Base-by-base conservation (phyloP, 805 yeast species). In the Metschnikowia koreensis region DNA sequence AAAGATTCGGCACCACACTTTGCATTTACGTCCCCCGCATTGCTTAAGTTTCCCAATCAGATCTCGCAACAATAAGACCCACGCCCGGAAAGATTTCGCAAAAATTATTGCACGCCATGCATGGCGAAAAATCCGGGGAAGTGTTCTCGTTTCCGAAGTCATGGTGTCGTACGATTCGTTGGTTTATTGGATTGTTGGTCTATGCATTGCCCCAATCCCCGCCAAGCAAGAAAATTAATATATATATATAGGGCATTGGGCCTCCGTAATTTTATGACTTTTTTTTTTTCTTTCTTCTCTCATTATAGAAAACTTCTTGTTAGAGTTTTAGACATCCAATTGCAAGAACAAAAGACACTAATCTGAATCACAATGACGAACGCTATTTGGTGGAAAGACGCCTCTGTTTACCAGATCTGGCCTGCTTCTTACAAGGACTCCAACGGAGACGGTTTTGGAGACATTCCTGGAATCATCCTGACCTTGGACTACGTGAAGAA, bases 341-440 rank as follows among this genome's bases (percentile, higher is more conserved):
- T 37, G 17, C 39, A 13, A 37, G n/a, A 13, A 37, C 7, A 37
- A 37, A 37, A n/a, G 13, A 7, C 27, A 17, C 13, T 7, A 38
- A n/a, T 10, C 27, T 10, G 16, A 13, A 6, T 7, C 6, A 38
- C 41, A 38, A 48, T 49, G 55, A 52, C 44, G 44, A 58, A 55
- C 56, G 46, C 47, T 13, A 48, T 48, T 38, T 75, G 83, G 86
- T 81, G 85, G 85, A 80, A 81, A 66, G 79, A 79, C 60, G 79
- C 81, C 45, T 64, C 76, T 15, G 73, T 81, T 15, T 81, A 81
- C 64, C 86, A 81, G 64, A 76, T 81, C 56, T 81, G 82, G 76
- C 85, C 85, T 10, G 84, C 85, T 31, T 77, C 82, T 33, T 81
- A 73, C 69, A 78, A 80, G 58, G 86, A 81, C 66, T 74, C 82